phyloP scores from a whole-genome alignment of 192 early-diverging fungal genomes.

The Mortierella antarctica region DNA sequence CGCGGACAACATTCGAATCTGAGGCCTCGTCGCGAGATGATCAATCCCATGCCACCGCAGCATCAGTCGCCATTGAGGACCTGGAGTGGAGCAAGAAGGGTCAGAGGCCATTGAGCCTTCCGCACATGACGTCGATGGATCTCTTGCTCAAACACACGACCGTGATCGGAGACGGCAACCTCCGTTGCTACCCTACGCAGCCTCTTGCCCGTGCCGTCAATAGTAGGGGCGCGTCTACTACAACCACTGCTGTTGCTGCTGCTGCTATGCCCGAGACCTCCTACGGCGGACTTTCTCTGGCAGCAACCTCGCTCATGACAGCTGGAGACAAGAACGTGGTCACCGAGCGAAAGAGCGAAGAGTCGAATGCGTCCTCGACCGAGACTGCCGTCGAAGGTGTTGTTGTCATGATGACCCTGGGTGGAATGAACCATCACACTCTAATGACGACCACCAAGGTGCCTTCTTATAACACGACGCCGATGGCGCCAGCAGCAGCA shows the following conservation, averaged over 20 bases:
- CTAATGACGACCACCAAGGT: background rate
- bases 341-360: slow-evolving; percentile 12
- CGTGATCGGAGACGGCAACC: slow-evolving; percentile 43
- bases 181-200: slow-evolving; percentile 35
- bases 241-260: background rate
- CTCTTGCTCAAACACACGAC: slow-evolving; percentile 33
- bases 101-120: slow-evolving; percentile 7
- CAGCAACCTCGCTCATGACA: too few relatives aligned
- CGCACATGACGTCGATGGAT: slow-evolving; percentile 50
- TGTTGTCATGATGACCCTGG: too few relatives aligned
- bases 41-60: too few relatives aligned
- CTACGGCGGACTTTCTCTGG: background rate
- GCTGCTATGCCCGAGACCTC: background rate
- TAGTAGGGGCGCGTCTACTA: background rate
- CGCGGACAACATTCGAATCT: too few relatives aligned
- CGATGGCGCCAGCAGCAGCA: background rate
- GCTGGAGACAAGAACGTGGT: too few relatives aligned
- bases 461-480: background rate
- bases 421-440: background rate
- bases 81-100: background rate
- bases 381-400: slow-evolving; percentile 7
- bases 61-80: too few relatives aligned
- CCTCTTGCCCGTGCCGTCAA: background rate
- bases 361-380: slow-evolving; percentile 14
- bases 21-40: too few relatives aligned